These are phyloP conservation scores for Eimeria necatrix DNA, from an alignment of 169 alveolate species.

Conservation along the genomic window DNA sequence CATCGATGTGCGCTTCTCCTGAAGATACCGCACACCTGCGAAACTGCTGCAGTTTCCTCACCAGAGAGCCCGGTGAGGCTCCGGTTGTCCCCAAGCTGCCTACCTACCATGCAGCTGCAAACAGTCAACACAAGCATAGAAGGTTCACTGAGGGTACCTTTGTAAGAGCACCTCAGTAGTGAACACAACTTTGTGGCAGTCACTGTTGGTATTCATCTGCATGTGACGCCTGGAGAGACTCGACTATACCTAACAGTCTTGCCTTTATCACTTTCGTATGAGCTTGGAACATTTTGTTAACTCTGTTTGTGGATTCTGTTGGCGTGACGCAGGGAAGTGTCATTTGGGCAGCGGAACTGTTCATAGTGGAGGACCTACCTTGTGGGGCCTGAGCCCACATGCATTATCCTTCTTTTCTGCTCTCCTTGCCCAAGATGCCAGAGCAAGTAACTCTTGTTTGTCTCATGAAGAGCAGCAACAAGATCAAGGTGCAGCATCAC, in stretches of 20 bases:
- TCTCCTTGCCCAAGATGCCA: conserved; percentile 55
- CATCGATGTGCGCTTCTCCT: neutral
- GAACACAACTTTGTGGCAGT: neutral
- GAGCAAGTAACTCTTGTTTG: conserved; percentile 37
- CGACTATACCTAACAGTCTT: neutral
- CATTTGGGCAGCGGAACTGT: neutral
- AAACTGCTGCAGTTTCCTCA: neutral
- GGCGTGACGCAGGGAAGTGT: conserved; percentile 18
- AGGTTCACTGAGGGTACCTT: too few species aligned
- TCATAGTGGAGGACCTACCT: conserved; percentile 2
- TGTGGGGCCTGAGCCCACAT: neutral
- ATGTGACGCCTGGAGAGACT: neutral
- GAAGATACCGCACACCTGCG: neutral
- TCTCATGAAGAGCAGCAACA: neutral
- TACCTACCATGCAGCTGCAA: neutral
- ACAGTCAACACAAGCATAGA: neutral
- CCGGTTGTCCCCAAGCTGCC: neutral
- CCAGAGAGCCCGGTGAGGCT: conserved; percentile 4
- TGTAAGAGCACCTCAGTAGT: neutral
- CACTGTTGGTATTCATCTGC: neutral
- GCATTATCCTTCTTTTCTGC: conserved; percentile 24
- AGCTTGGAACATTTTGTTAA: neutral
- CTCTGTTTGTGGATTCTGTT: neutral
- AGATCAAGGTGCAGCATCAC: neutral
- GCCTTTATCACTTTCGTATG: neutral